Base-by-base conservation (phyloP, 2,329 filamentous ascomycete genomes). In the Ilyonectria destructans region DNA sequence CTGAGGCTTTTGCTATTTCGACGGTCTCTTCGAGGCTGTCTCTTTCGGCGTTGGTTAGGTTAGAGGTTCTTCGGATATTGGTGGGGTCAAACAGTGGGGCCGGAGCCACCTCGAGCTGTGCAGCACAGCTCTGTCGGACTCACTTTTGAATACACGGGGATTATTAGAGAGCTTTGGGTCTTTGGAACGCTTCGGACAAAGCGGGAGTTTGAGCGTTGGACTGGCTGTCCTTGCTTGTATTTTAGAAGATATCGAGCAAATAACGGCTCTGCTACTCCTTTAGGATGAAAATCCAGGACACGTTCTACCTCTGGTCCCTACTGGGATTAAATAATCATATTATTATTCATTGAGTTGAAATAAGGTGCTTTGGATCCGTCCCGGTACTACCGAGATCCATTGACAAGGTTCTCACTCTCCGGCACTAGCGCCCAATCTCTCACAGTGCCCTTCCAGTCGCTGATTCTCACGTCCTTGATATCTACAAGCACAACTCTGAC, bases 371-470 rank as follows among this genome's bases (percentile, higher is more conserved):
- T 26, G 15, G 40, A 37, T 31, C 6, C 21, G 13, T 5, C 8
- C 43, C 2, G n/a, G 45, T 46, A 49, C 69, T 70, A 81, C 64
- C 75, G 72, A 35, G 79, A 71, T 6, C 86, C 86, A 63, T 88
- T 88, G 12, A 86, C 75, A 21, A 78, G 62, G 1, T 70, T 67
- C 4, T 65, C 78, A 31, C 79, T 45, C 37, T 56, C 78, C n/a
- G 82, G 78, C 3, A 81, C 80, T 67, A 89, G 77, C 1, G 86
- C 86, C 83, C 85, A 98, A 79, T 98, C 96, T 75, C 92, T 90
- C 5, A 98, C 94, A 15, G 91, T 90, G n/a, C 96, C 96, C 84
- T 97, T 97, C 93, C 93, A 97, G 80, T 97, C 96, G 72, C 93
- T 95, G 75, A 97, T 97, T 76, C 95, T 88, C 56, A 96, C 95